Evolutionary conservation across 2,329 filamentous ascomycete genomes (phyloP).

Genomic region (Fusarium zealandicum): DNA sequence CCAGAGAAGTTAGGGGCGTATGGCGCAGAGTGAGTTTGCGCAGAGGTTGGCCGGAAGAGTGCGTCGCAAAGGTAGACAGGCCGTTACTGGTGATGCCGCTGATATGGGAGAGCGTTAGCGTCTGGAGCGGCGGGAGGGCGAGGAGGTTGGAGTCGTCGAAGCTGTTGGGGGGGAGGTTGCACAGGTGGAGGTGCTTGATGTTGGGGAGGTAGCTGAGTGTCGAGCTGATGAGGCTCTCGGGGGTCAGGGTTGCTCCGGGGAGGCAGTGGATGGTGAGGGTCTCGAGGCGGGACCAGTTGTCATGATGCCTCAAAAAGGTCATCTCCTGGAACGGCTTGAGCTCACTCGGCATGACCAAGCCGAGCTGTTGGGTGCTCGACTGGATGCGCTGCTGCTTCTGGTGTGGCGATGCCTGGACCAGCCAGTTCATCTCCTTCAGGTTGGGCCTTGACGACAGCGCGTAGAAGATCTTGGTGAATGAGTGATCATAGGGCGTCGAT

Average conservation of each 20-base stretch:
- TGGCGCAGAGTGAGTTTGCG: slow-evolving; percentile 62
- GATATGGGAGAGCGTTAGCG: slow-evolving; percentile 63
- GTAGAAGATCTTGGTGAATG: slow-evolving; percentile 64
- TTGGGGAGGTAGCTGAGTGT: slow-evolving; percentile 60
- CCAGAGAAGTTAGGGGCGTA: slow-evolving; percentile 62
- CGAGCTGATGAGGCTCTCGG: slow-evolving; percentile 59
- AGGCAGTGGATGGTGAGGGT: slow-evolving; percentile 66
- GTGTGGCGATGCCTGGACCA: slow-evolving; percentile 52
- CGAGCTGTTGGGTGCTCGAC: slow-evolving; percentile 43
- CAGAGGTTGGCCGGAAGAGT: slow-evolving; percentile 54
- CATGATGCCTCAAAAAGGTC: slow-evolving; percentile 59
- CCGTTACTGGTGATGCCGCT: slow-evolving; percentile 63
- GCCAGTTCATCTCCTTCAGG: slow-evolving; percentile 67
- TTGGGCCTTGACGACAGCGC: slow-evolving; percentile 64
- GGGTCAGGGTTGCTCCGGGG: slow-evolving; percentile 61
- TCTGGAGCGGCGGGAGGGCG: slow-evolving; percentile 61
- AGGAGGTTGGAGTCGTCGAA: slow-evolving; percentile 65
- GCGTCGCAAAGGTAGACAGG: slow-evolving; percentile 63
- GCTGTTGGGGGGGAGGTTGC: slow-evolving; percentile 60
- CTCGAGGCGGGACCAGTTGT: slow-evolving; percentile 62
- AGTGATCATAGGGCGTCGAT: slow-evolving; percentile 61
- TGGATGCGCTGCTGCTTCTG: slow-evolving; percentile 44
- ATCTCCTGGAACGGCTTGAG: slow-evolving; percentile 46
- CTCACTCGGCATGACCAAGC: slow-evolving; percentile 41
- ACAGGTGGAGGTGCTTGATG: slow-evolving; percentile 66